Base-by-base conservation (phyloP, 768 basidiomycete species). In the Pleurotus citrinopileatus region DNA sequence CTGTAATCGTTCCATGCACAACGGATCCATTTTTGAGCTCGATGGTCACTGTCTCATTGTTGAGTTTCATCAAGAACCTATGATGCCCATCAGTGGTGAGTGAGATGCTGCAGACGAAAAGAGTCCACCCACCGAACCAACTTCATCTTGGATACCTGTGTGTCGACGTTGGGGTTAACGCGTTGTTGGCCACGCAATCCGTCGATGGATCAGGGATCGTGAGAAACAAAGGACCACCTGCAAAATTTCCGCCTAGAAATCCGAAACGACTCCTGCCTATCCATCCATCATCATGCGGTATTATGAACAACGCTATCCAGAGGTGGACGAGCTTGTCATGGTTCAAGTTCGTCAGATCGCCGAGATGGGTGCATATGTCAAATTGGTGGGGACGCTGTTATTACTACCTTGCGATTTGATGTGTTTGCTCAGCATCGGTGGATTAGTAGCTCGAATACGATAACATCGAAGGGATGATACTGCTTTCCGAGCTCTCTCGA, bases 301-400 rank as follows among this genome's bases (percentile, higher is more conserved):
- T 72, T 97, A 96, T 71, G 86, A 92, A 68, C 90, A 89, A 65
- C 84, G 86, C 62, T 97, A 94, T 67, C 94, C 94, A 23, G 91
- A 98, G 71, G 92, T 97, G 58, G 96, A 99, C 68, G 92, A 97
- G 69, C 86, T 98, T 48, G 97, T 98, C 71, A 98, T 98, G 96
- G 97, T 99, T 10, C 95, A 98, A 67, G 97, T 99, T 59, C 91
- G 92, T 69, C 94, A 97, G 74, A 99, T 99, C 63, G 93, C 94
- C 50, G 96, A 99, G 71, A 99, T 98, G 96, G 97, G 97, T 44
- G 97, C 97, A 42, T 98, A 99, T 69, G 97, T 99, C 59, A 98
- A 98, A 67, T 79, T 99, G 61, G 95, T 96, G 60, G 61, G 89
- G 75, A 19, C 29, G 20, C 25, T 37, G 32, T n/a, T 34, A n/a